A percentile compares a stretch with the other conserved stretches of the same genome.
Evolutionary conservation across 805 yeast genomes (phyloP).

Genomic region (Barnettozyma wickerhamii): DNA sequence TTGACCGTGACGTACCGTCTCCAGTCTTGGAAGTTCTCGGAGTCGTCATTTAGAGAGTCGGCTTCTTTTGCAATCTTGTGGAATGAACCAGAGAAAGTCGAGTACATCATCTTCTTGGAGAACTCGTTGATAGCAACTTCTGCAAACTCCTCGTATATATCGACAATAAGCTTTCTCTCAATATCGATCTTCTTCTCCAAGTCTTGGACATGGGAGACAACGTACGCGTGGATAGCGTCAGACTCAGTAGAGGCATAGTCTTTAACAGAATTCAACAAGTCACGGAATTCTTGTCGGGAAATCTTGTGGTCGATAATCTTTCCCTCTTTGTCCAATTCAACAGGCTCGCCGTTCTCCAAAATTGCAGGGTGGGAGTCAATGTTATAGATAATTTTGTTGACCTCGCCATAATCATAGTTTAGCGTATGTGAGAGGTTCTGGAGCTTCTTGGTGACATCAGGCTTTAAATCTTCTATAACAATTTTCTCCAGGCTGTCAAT

Average conservation of each 20-base stretch:
- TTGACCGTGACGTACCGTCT: conserved; percentile 55
- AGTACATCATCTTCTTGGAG: conserved; percentile 50
- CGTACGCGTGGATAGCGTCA: conserved; percentile 28
- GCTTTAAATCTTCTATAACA: conserved; percentile 26
- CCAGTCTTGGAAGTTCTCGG: conserved; percentile 49
- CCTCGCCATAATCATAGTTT: conserved; percentile 23
- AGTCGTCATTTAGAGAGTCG: conserved; percentile 25
- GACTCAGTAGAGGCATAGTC: conserved; percentile 28
- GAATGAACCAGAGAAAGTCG: conserved; percentile 21
- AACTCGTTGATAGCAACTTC: conserved; percentile 64
- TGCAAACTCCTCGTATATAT: conserved; percentile 69
- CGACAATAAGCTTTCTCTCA: conserved; percentile 46
- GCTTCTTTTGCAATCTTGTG: conserved; percentile 15
- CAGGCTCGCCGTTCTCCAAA: conserved; percentile 29
- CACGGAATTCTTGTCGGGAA: conserved; percentile 45
- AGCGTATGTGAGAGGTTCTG: conserved; percentile 28
- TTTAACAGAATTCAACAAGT: conserved; percentile 32
- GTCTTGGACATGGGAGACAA: conserved; percentile 27
- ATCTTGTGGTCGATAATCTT: conserved; percentile 34
- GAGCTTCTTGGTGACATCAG: conserved; percentile 31
- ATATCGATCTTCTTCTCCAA: conserved; percentile 33
- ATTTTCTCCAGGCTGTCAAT: conserved; percentile 27
- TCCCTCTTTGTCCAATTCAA: conserved; percentile 31
- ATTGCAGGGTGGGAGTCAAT: conserved; percentile 33
- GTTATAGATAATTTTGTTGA: conserved; percentile 32